Conservation (phyloP, 345 rosid genomes). For the Gossypium thurberi region DNA sequence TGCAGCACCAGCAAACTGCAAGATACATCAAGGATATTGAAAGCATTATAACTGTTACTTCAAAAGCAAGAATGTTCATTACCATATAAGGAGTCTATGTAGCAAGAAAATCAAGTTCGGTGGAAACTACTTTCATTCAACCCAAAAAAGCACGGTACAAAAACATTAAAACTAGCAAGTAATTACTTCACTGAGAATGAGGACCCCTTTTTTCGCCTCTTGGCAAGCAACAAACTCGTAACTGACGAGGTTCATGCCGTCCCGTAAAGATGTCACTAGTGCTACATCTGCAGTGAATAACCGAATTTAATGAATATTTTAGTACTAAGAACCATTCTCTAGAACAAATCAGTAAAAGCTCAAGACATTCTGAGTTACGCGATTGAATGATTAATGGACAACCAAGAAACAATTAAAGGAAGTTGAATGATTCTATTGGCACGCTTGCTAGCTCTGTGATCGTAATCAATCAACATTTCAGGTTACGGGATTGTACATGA, state of each 20-base stretch:
- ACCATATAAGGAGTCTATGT: neutral
- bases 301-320: neutral
- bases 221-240: conserved; percentile 99
- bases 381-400: neutral
- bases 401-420: neutral
- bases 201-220: conserved; percentile 93
- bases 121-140: neutral
- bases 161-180: conserved; percentile 10
- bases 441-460: neutral
- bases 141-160: neutral
- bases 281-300: conserved; percentile 57
- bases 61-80: neutral
- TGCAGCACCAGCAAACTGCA: conserved; percentile 99
- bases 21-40: conserved; percentile 9
- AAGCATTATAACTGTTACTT: neutral
- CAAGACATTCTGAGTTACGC: neutral
- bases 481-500: neutral
- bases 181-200: conserved; percentile 96
- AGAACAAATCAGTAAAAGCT: neutral
- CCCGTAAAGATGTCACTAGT: conserved; percentile 95
- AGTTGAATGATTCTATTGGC: neutral
- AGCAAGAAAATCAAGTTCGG: neutral
- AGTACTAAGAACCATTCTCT: neutral
- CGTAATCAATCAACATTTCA: neutral
- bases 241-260: conserved; percentile 99